These are phyloP conservation scores for Lachnellula subtilissima DNA, from an alignment of 2,329 filamentous ascomycete genomes.

Conservation along the genomic window DNA sequence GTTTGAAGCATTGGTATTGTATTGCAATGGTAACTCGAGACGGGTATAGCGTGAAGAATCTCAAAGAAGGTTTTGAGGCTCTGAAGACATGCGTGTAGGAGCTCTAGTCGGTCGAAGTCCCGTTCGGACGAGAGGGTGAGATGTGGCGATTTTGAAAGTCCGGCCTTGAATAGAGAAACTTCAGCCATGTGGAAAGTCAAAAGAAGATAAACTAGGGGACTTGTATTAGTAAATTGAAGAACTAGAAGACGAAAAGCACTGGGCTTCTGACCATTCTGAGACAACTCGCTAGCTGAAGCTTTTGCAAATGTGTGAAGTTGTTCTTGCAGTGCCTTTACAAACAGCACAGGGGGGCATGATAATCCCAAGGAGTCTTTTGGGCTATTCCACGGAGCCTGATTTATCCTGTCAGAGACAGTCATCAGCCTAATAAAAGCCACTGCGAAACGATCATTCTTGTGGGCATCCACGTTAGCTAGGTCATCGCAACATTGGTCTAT, in stretches of 20 bases:
- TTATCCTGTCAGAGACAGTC: conserved; percentile 8
- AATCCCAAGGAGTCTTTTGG: background rate
- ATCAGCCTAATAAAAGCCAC: conserved; percentile 11
- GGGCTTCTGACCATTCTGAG: conserved; percentile 10
- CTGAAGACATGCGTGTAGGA: conserved; percentile 16
- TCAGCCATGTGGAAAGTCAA: conserved; percentile 7
- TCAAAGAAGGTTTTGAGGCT: conserved; percentile 14
- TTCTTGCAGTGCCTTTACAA: conserved; percentile 11
- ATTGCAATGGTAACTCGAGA: conserved; percentile 7
- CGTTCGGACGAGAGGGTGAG: background rate
- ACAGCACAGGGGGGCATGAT: conserved; percentile 6
- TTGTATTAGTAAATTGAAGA: background rate
- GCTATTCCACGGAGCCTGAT: conserved; percentile 12
- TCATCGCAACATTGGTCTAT: conserved; percentile 15
- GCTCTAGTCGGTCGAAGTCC: conserved; percentile 15
- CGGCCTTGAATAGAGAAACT: conserved; percentile 13
- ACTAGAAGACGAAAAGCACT: no score
- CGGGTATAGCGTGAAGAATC: conserved; percentile 7
- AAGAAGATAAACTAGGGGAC: conserved; percentile 4
- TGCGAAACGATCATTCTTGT: conserved; percentile 7
- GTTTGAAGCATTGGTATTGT: conserved; percentile 20
- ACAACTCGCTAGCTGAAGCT: background rate
- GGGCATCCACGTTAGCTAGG: background rate
- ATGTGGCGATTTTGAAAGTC: conserved; percentile 9
- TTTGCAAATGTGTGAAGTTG: conserved; percentile 9